Evolutionary conservation across 78 protist species (phyloP).

Genomic region (Monosiga brevicollis): DNA sequence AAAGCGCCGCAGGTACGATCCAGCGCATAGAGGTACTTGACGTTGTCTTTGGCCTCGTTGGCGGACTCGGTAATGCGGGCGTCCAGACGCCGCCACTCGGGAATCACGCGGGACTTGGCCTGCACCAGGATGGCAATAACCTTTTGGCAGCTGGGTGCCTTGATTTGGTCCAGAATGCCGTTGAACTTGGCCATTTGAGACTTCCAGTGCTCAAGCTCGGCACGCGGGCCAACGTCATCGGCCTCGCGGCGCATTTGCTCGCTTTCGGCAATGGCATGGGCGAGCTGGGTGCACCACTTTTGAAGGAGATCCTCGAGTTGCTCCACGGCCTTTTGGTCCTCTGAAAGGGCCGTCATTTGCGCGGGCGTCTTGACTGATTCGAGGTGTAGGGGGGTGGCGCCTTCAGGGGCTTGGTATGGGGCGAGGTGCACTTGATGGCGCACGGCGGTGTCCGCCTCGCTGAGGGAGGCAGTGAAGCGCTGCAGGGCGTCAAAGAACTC

Average conservation of each 20-base stretch:
- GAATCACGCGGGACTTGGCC: slow-evolving; percentile 22
- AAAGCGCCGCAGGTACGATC: slow-evolving; percentile 59
- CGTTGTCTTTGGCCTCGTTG: slow-evolving; percentile 78
- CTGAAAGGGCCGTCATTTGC: not conserved
- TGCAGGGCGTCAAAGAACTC: not conserved
- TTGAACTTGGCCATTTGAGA: slow-evolving; percentile 52
- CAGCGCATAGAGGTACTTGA: slow-evolving; percentile 55
- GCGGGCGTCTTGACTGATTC: not conserved
- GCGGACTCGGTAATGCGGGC: slow-evolving; percentile 36
- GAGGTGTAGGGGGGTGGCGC: not conserved
- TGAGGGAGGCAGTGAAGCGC: not conserved
- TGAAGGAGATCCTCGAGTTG: slow-evolving; percentile 16
- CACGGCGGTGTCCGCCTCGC: not conserved
- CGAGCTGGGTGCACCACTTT: slow-evolving; percentile 28
- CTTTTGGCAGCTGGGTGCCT: not conserved
- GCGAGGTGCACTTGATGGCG: not conserved
- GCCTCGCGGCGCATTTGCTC: slow-evolving; percentile 22
- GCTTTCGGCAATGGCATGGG: slow-evolving; percentile 19
- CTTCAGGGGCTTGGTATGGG: not conserved
- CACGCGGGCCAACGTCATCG: slow-evolving; percentile 47
- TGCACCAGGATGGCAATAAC: slow-evolving; percentile 26
- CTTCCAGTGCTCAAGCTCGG: slow-evolving; percentile 64
- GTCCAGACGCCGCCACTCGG: slow-evolving; percentile 28
- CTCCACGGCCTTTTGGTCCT: not conserved
- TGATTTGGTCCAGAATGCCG: slow-evolving; percentile 34